A percentile compares a stretch with the other conserved stretches of the same genome.
Conservation (phyloP, 2,329 filamentous ascomycete genomes). For the Xylaria sp. region DNA sequence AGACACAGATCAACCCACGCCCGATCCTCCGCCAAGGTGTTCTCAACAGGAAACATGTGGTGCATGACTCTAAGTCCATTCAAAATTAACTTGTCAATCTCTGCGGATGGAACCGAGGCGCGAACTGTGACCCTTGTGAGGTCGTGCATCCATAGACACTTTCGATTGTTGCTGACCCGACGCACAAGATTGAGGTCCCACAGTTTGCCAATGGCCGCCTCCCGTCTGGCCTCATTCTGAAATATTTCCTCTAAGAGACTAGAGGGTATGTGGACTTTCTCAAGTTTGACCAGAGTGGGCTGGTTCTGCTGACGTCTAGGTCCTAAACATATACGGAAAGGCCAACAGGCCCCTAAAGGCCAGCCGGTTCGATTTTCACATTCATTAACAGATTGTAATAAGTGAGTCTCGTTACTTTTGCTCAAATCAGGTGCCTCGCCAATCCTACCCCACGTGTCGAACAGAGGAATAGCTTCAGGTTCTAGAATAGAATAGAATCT, state of each 20-base stretch:
- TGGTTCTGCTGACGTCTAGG: background rate
- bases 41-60: slow-evolving; percentile 13
- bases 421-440: background rate
- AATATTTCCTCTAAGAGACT: background rate
- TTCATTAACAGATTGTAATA: background rate
- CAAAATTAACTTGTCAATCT: background rate
- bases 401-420: background rate
- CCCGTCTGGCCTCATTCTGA: background rate
- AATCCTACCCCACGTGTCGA: background rate
- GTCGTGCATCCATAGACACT: slow-evolving; percentile 14
- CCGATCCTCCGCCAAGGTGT: slow-evolving; percentile 2
- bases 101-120: background rate
- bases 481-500: slow-evolving; percentile 10
- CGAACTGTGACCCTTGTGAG: slow-evolving; percentile 9
- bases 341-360: slow-evolving; percentile 1
- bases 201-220: slow-evolving; percentile 3
- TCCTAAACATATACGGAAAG: background rate
- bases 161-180: slow-evolving; percentile 1
- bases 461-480: slow-evolving; percentile 1
- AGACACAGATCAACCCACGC: slow-evolving; percentile 11
- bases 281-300: background rate
- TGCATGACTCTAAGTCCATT: slow-evolving; percentile 10
- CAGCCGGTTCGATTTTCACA: background rate
- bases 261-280: background rate
- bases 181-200: slow-evolving; percentile 11